Conservation (phyloP, 2,329 filamentous ascomycete species). For the Fusarium circinatum region DNA sequence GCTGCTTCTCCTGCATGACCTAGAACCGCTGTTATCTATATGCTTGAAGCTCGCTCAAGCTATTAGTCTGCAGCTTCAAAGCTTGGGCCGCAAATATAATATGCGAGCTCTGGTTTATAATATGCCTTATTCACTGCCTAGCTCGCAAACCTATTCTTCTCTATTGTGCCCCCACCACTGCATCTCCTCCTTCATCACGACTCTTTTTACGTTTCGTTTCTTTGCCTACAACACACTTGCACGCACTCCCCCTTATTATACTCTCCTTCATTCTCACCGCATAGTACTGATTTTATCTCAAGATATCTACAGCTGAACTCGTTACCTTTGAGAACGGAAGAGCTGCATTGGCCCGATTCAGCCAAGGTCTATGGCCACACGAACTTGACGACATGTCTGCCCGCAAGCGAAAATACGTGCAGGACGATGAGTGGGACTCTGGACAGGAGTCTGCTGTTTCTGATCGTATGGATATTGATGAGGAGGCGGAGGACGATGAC, state of each 20-base stretch:
- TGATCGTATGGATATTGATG: constrained; percentile 44
- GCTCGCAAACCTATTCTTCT: constrained; percentile 19
- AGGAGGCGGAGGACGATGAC: constrained; percentile 40
- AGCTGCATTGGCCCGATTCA: constrained; percentile 42
- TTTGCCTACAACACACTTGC: not conserved
- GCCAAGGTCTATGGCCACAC: constrained; percentile 15
- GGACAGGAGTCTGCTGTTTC: constrained; percentile 37
- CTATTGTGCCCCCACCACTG: constrained; percentile 20
- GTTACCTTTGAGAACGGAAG: constrained; percentile 48
- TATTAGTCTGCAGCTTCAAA: not conserved
- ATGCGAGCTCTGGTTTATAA: constrained; percentile 8
- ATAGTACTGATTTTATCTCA: constrained; percentile 31
- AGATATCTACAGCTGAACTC: constrained; percentile 49
- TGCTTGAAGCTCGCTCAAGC: not conserved
- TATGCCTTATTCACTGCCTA: constrained; percentile 36
- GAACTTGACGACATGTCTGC: constrained; percentile 31
- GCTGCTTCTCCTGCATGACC: not conserved
- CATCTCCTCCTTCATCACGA: not conserved
- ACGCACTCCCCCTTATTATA: not conserved
- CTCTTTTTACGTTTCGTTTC: not conserved
- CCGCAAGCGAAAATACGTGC: constrained; percentile 48
- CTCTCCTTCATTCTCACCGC: not conserved
- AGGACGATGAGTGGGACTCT: constrained; percentile 46
- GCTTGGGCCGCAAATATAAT: not conserved
- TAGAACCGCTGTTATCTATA: not conserved